Percentiles rank a stretch among this genome's conserved stretches.
phyloP scores from a whole-genome alignment of 306 rosid species.

The Cicer arietinum region DNA sequence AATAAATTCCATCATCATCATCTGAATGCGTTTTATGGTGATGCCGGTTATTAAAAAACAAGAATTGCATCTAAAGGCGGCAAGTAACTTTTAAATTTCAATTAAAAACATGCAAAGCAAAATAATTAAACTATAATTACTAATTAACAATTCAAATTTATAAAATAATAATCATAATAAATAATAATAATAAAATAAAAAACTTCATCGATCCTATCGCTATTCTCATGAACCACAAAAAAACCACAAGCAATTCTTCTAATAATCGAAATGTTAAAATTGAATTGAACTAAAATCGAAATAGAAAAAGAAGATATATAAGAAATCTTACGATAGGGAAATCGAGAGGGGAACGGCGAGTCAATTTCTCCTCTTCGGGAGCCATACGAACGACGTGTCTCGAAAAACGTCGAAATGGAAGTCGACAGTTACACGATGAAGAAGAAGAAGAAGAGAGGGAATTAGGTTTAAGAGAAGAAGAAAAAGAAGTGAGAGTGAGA shows the following conservation, averaged over 20 bases:
- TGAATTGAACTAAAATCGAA: not conserved
- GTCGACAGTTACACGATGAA: slow-evolving; percentile 11
- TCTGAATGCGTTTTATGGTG: not conserved
- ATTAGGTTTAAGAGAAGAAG: slow-evolving; percentile 36
- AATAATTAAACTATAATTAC: not conserved
- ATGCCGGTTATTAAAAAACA: not conserved
- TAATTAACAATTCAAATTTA: not conserved
- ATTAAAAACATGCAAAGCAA: not conserved
- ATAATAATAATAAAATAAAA: not conserved
- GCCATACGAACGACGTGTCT: slow-evolving; percentile 76
- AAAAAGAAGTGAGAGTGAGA: slow-evolving; percentile 9
- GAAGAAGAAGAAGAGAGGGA: slow-evolving; percentile 29
- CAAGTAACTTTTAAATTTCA: not conserved
- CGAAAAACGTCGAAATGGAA: slow-evolving; percentile 35
- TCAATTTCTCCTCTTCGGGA: slow-evolving; percentile 80
- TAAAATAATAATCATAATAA: not conserved
- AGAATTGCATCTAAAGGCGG: not conserved
- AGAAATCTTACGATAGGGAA: slow-evolving; percentile 65
- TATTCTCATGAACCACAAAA: not conserved
- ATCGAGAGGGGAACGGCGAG: slow-evolving; percentile 87
- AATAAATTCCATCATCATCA: not conserved
- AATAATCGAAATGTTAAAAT: not conserved
- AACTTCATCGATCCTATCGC: not conserved
- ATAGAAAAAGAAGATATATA: not conserved
- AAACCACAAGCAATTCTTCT: not conserved